phyloP scores from a whole-genome alignment of 164 flowering plant species.

The Vitis amurensis region DNA sequence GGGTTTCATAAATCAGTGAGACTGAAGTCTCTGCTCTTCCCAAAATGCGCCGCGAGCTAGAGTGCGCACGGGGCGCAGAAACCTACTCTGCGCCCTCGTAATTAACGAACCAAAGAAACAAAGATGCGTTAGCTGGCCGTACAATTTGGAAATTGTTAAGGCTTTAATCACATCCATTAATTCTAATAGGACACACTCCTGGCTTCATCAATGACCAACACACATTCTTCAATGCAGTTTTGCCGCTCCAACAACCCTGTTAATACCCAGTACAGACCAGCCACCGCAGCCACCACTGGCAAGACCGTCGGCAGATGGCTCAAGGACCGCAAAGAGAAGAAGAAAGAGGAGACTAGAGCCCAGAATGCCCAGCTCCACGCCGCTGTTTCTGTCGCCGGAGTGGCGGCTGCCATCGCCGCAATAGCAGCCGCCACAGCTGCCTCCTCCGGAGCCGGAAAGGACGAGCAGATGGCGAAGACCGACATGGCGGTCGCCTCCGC shows the following conservation, averaged over 20 bases:
- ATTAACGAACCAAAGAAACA: no score
- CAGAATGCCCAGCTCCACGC: constrained; percentile 96
- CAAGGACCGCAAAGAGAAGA: constrained; percentile 91
- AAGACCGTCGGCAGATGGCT: constrained; percentile 98
- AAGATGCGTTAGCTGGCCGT: no score
- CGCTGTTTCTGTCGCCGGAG: constrained; percentile 90
- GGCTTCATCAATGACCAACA: not conserved
- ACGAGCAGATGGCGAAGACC: constrained; percentile 79
- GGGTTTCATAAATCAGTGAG: no score
- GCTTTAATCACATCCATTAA: no score
- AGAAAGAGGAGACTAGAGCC: constrained; percentile 84
- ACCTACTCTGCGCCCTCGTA: no score
- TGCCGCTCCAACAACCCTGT: constrained; percentile 45
- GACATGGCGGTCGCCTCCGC: constrained; percentile 97
- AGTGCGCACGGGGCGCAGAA: not conserved
- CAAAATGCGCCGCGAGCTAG: not conserved
- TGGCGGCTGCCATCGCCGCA: constrained; percentile 92
- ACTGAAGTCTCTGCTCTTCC: no score
- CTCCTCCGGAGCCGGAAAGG: constrained; percentile 62
- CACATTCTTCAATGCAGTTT: constrained; percentile 34
- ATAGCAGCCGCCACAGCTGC: constrained; percentile 93
- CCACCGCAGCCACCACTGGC: constrained; percentile 30
- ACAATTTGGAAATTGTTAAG: no score
- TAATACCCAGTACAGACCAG: constrained; percentile 37
- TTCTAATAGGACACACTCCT: no score